Base-by-base conservation (phyloP, 192 early-diverging fungal species). In the Entophlyctis luteolus region DNA sequence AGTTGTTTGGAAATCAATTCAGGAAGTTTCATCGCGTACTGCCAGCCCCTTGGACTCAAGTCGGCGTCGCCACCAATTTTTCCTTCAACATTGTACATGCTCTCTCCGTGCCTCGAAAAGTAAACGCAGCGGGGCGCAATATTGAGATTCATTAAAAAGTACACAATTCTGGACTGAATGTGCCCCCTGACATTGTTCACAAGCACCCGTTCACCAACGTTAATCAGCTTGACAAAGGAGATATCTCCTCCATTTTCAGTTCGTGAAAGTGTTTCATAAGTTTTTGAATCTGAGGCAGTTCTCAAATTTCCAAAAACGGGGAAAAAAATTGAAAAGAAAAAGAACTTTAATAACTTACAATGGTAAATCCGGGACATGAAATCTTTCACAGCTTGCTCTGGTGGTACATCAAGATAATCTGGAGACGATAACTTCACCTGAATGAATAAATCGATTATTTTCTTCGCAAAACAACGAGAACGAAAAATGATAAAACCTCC, bases 111-210 rank as follows among this genome's bases (percentile, higher is more conserved):
- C 4, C 79, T 72, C 2, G 79, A 69, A 96, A 96, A 71, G 77
- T 95, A 93, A 56, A 98, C 93, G 67, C 86, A 90, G 57, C 92
- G 86, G 29, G 98, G 94, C 3, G 89, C 87, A 65, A 94, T 97
- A 78, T 99, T 96, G 37, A 99, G 84, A 75, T 99, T 99, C 95
- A 98, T 98, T 69, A 99, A 75, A 75, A 94, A 98, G 79, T 98
- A 98, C 18, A 98, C 94, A 59, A 99, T 93, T 36, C 95, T 83
- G 55, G 93, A 93, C 77, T 98, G 90, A 35, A 99, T 81, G 75
- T 97, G 98, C 55, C 96, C 95, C 48, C 89, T 84, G 62, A 98
- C 93, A 71, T 91, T 89, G 76, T 98, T 94, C 72, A 98, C 91
- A 49, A 95, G 87, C 34, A 96, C 90, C 65, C 88, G 86, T 29